Conservation (phyloP, 176 grass and related monocot species). For the Carex parvula region DNA sequence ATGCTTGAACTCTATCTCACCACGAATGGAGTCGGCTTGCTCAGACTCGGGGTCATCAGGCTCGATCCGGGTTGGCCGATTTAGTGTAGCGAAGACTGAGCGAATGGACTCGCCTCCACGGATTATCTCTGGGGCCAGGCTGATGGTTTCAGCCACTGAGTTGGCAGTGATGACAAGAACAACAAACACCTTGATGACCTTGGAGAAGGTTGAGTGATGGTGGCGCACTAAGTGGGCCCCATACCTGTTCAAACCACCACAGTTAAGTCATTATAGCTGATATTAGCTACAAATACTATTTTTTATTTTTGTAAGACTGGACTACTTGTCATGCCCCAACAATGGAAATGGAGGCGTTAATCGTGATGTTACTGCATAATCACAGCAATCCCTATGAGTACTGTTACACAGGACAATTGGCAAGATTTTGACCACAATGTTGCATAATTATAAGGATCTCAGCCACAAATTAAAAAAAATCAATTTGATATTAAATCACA, state of each 20-base stretch:
- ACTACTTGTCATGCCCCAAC: slow-evolving; percentile 8
- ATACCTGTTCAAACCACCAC: slow-evolving; percentile 31
- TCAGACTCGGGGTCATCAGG: slow-evolving; percentile 80
- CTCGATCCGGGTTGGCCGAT: slow-evolving; percentile 70
- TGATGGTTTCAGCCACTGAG: slow-evolving; percentile 84
- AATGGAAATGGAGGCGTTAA: background rate
- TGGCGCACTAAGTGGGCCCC: slow-evolving; percentile 71
- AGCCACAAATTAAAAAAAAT: background rate
- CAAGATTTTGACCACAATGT: background rate
- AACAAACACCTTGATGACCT: slow-evolving; percentile 97
- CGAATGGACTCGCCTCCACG: slow-evolving; percentile 79
- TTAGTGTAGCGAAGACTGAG: slow-evolving; percentile 83
- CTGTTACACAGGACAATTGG: background rate
- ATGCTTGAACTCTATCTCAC: slow-evolving; percentile 86
- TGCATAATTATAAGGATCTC: background rate
- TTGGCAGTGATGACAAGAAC: slow-evolving; percentile 96
- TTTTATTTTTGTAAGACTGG: background rate
- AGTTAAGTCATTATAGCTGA: background rate
- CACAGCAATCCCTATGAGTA: background rate
- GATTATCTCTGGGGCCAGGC: slow-evolving; percentile 83
- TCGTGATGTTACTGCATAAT: background rate
- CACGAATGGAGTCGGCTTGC: slow-evolving; percentile 49
- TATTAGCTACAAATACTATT: background rate
- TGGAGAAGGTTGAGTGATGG: slow-evolving; percentile 81
- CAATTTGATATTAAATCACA: background rate